These are phyloP conservation scores for Penicillium decumbens DNA, from an alignment of 2,329 filamentous ascomycete genomes.

Conservation along the genomic window DNA sequence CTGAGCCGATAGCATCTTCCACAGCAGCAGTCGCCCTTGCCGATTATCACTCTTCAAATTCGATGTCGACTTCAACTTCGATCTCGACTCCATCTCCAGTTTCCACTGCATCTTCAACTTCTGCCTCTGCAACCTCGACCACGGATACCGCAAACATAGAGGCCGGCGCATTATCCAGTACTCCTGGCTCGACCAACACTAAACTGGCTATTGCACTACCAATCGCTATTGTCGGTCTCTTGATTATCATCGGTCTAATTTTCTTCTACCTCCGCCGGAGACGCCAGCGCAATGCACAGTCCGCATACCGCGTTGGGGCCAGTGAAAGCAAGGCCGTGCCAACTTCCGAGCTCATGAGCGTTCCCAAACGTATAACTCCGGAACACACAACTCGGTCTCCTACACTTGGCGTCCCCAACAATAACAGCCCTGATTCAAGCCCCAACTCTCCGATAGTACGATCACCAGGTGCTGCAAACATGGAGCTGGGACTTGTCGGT, in stretches of 20 bases:
- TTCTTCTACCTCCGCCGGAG: constrained; percentile 27
- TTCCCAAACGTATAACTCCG: background rate
- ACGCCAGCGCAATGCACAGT: constrained; percentile 7
- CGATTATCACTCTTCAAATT: background rate
- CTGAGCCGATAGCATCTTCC: background rate
- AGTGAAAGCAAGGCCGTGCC: constrained; percentile 9
- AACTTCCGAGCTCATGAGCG: constrained; percentile 11
- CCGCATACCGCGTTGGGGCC: constrained; percentile 9
- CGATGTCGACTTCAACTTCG: background rate
- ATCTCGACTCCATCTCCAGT: background rate
- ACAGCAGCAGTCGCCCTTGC: background rate
- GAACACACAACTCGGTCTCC: constrained; percentile 4
- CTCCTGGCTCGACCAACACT: constrained; percentile 16
- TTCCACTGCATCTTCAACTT: background rate
- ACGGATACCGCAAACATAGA: background rate
- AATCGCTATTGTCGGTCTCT: constrained; percentile 27
- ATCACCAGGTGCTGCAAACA: constrained; percentile 2
- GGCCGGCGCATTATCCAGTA: constrained; percentile 3
- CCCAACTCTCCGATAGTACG: background rate
- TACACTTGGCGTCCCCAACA: constrained; percentile 4
- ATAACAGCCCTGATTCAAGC: background rate
- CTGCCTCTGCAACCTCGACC: background rate
- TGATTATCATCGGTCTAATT: constrained; percentile 22
- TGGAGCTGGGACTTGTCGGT: constrained; percentile 11
- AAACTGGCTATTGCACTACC: constrained; percentile 35